These are phyloP conservation scores for Kickxella alabastrina DNA, from an alignment of 192 early-diverging fungal genomes.

Conservation along the genomic window DNA sequence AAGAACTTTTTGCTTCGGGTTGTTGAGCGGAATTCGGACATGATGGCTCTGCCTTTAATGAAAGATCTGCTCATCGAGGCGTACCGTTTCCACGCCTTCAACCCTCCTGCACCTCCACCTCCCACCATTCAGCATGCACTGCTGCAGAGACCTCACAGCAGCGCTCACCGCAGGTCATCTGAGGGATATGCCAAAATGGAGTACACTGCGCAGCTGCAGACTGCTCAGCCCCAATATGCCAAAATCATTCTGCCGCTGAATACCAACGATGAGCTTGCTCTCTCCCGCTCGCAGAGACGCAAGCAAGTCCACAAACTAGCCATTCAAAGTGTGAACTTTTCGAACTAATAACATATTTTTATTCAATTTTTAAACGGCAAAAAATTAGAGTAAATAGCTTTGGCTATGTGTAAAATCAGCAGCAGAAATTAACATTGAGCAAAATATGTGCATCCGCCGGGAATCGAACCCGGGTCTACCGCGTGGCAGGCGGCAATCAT, in stretches of 20 bases:
- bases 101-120: slow-evolving; percentile 10
- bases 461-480: slow-evolving; percentile 77
- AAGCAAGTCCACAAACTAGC: slow-evolving; percentile 25
- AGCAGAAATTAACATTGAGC: too few species aligned
- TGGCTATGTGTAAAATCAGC: too few species aligned
- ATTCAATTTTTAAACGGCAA: too few species aligned
- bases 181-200: slow-evolving; percentile 34
- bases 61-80: slow-evolving; percentile 51
- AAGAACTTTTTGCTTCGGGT: slow-evolving; percentile 40
- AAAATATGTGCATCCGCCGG: slow-evolving; percentile 59
- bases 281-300: slow-evolving; percentile 42
- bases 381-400: too few species aligned
- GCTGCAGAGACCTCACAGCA: background rate
- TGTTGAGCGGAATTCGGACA: slow-evolving; percentile 39
- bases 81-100: slow-evolving; percentile 49
- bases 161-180: slow-evolving; percentile 9
- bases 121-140: background rate
- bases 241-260: slow-evolving; percentile 49
- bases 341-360: background rate
- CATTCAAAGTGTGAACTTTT: slow-evolving; percentile 16
- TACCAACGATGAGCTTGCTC: slow-evolving; percentile 27
- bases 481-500: slow-evolving; percentile 71
- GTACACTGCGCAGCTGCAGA: slow-evolving; percentile 7
- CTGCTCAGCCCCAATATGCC: slow-evolving; percentile 17
- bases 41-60: slow-evolving; percentile 45